These are phyloP conservation scores for Naganishia friedmannii DNA, from an alignment of 768 basidiomycete genomes.

Conservation along the genomic window DNA sequence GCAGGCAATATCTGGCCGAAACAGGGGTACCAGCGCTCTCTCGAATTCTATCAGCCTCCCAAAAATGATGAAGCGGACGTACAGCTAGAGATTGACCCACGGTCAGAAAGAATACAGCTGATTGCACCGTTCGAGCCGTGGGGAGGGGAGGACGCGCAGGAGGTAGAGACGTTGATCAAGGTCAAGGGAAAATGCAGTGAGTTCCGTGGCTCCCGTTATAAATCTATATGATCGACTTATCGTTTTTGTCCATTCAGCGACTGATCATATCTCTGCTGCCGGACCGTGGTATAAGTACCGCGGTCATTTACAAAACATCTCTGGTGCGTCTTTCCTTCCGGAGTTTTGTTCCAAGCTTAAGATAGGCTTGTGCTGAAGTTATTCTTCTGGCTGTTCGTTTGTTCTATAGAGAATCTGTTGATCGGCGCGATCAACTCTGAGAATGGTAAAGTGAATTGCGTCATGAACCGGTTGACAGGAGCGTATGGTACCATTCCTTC, in stretches of 20 bases:
- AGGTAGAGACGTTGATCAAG: slow-evolving; percentile 31
- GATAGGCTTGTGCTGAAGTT: neutral
- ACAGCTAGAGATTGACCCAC: slow-evolving; percentile 21
- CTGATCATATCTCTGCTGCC: slow-evolving; percentile 42
- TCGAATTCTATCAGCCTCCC: slow-evolving; percentile 26
- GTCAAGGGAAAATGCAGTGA: slow-evolving; percentile 33
- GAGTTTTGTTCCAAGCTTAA: neutral
- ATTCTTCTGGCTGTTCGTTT: neutral
- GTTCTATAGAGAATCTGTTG: slow-evolving; percentile 29
- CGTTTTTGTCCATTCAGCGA: too few relatives aligned
- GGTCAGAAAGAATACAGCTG: slow-evolving; percentile 27
- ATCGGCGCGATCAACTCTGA: slow-evolving; percentile 34
- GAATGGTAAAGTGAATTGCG: slow-evolving; percentile 23
- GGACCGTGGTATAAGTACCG: slow-evolving; percentile 42
- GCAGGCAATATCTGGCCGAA: slow-evolving; percentile 22
- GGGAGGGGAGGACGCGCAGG: slow-evolving; percentile 23
- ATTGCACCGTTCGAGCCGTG: slow-evolving; percentile 29
- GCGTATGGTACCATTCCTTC: slow-evolving; percentile 26
- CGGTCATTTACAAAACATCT: slow-evolving; percentile 42
- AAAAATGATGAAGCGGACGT: neutral
- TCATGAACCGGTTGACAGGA: slow-evolving; percentile 31
- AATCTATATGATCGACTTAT: neutral
- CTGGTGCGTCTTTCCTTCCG: slow-evolving; percentile 16
- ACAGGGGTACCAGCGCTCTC: slow-evolving; percentile 25
- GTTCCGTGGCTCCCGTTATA: neutral